phyloP scores from a whole-genome alignment of 768 basidiomycete species.

The Tremella mesenterica region DNA sequence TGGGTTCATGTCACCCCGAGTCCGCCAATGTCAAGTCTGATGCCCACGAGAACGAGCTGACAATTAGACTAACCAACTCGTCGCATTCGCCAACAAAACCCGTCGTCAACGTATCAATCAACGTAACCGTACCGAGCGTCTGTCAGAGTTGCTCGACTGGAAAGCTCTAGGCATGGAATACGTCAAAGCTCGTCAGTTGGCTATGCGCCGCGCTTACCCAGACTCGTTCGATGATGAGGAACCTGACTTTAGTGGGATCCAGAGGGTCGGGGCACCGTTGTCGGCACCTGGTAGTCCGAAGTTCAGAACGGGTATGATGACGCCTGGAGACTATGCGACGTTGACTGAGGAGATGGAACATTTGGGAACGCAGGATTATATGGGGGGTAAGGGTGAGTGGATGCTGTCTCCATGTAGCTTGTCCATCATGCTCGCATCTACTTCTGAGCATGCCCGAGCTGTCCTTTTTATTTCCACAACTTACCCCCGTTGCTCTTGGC shows the following conservation, averaged over 20 bases:
- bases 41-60: not conserved
- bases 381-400: slow-evolving; percentile 60
- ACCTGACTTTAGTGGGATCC: slow-evolving; percentile 55
- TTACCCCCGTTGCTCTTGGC: too few relatives aligned
- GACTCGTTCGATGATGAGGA: slow-evolving; percentile 69
- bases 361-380: slow-evolving; percentile 55
- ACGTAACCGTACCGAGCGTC: slow-evolving; percentile 90
- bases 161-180: slow-evolving; percentile 91
- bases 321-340: slow-evolving; percentile 51
- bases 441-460: not conserved
- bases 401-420: slow-evolving; percentile 32
- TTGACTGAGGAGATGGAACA: slow-evolving; percentile 66
- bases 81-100: slow-evolving; percentile 49
- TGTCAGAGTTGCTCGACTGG: slow-evolving; percentile 92
- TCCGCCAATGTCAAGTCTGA: not conserved
- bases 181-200: slow-evolving; percentile 84
- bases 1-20: too few relatives aligned
- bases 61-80: slow-evolving; percentile 40
- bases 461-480: not conserved
- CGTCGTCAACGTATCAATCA: slow-evolving; percentile 98
- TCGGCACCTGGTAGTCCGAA: slow-evolving; percentile 83
- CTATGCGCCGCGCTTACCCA: slow-evolving; percentile 86
- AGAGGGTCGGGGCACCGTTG: slow-evolving; percentile 55
- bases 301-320: slow-evolving; percentile 68
- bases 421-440: too few relatives aligned